Percentiles rank a stretch among this genome's conserved stretches.
Conservation (phyloP, 2,329 filamentous ascomycete species). For the Scortechinia acanthostroma region DNA sequence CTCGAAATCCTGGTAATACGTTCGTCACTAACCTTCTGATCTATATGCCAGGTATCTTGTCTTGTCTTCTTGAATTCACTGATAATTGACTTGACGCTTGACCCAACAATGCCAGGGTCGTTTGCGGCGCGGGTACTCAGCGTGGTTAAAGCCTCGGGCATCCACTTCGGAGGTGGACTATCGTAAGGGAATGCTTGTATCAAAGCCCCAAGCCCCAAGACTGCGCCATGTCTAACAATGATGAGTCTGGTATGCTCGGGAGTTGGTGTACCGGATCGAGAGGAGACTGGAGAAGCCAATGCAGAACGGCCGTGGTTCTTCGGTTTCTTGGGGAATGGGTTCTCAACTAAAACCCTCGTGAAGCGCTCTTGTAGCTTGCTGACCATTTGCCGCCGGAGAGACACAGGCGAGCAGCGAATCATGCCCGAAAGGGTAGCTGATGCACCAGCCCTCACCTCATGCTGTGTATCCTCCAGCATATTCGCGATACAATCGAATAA, state of each 20-base stretch:
- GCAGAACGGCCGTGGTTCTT: conserved; percentile 35
- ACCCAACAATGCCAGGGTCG: conserved; percentile 86
- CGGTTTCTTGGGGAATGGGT: conserved; percentile 66
- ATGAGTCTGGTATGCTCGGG: conserved; percentile 67
- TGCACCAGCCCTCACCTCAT: conserved; percentile 91
- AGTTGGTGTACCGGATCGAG: conserved; percentile 63
- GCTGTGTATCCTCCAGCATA: conserved; percentile 86
- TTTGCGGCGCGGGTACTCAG: conserved; percentile 78
- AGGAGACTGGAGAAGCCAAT: conserved; percentile 29
- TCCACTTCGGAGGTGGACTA: conserved; percentile 84
- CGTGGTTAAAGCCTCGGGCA: conserved; percentile 83
- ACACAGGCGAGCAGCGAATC: conserved; percentile 87
- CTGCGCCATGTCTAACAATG: conserved; percentile 78
- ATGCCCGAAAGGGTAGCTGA: conserved; percentile 89
- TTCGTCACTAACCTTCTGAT: conserved; percentile 75
- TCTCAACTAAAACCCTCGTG: conserved; percentile 68
- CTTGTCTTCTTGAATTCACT: conserved; percentile 99
- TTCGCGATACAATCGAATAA: conserved; percentile 89
- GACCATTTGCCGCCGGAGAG: conserved; percentile 73
- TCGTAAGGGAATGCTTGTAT: conserved; percentile 95
- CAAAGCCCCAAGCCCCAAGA: conserved; percentile 81
- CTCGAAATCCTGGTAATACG: conserved; percentile 3
- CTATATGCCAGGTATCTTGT: conserved; percentile 96
- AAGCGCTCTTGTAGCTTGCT: conserved; percentile 71
- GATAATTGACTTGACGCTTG: conserved; percentile 87